Evolutionary conservation across 2,329 filamentous ascomycete species (phyloP), one percentile per base, ranked within the genome.

Genomic region (Gnomoniopsis smithogilvyi): DNA sequence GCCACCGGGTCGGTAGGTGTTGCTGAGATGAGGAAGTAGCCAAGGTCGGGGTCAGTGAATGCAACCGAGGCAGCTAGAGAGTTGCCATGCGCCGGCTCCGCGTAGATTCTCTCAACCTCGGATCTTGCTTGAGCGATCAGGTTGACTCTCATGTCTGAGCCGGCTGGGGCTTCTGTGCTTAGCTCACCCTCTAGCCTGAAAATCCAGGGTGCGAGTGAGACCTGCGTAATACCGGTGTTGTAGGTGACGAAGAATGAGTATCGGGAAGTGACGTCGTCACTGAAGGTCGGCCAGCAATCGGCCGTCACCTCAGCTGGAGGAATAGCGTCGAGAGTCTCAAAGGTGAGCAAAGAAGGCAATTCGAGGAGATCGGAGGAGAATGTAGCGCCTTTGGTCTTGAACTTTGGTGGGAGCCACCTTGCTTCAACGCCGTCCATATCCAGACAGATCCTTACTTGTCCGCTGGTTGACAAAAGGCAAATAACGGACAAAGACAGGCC

Each of bases 161-260:
- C 85, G 2, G 80, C 79, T 60, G 83, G 79, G 1, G 80, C 80
- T 56, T 82, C 79, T 12, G 77, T 80, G 56, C 77, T 75, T 17
- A 88, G 74, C 71, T 88, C 85, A 51, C 80, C 78, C 68, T 88
- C 85, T 0, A 88, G 76, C 2, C 84, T 79, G 69, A 85, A 87
- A 3, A 87, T 80, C 85, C 85, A 88, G 1, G 84, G 78, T 1
- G 81, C 73, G 36, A 88, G 74, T 2, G 84, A 87, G 14, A 88
- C 72, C 59, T 79, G 82, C 1, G 80, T 85, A 64, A 88, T 82
- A 59, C 81, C 83, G 6, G 79, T 80, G 43, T 84, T 78, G 63
- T 87, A 81, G 0, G 85, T 88, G 55, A 88, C 75, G 63, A 81
- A 88, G 64, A 88, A 85, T 15, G 77, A 80, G 68, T 88, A 88